Evolutionary conservation across 768 basidiomycete species (phyloP).

Genomic region (Psilocybe cyanescens): DNA sequence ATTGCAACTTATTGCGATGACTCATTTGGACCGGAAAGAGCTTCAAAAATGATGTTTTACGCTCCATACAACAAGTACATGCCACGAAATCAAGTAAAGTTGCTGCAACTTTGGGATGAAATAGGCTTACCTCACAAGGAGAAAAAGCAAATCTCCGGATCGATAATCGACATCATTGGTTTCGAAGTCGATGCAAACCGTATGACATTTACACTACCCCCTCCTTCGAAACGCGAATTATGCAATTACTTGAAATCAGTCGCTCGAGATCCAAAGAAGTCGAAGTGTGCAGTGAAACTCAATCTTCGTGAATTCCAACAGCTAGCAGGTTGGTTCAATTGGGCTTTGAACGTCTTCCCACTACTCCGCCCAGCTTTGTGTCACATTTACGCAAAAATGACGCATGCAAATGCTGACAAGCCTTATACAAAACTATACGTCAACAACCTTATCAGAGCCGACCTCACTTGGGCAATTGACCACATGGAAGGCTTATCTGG

Average conservation of each 20-base stretch:
- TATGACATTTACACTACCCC: slow-evolving; percentile 27
- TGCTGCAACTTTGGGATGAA: slow-evolving; percentile 43
- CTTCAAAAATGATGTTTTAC: slow-evolving; percentile 28
- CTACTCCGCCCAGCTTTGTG: slow-evolving; percentile 27
- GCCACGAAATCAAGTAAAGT: slow-evolving; percentile 33
- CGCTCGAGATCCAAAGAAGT: no score
- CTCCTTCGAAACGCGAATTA: no score
- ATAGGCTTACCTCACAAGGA: slow-evolving; percentile 41
- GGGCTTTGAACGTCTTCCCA: slow-evolving; percentile 37
- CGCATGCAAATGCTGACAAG: slow-evolving; percentile 23
- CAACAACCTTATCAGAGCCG: slow-evolving; percentile 23
- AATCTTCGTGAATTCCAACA: slow-evolving; percentile 10
- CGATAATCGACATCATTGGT: slow-evolving; percentile 37
- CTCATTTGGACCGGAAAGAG: slow-evolving; percentile 23
- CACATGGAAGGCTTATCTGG: neutral
- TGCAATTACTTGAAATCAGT: no score
- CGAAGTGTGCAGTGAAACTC: no score
- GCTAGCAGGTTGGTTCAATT: slow-evolving; percentile 33
- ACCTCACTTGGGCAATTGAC: slow-evolving; percentile 3
- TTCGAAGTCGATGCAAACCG: slow-evolving; percentile 37
- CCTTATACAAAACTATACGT: slow-evolving; percentile 23
- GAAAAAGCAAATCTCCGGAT: slow-evolving; percentile 39
- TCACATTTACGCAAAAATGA: slow-evolving; percentile 31
- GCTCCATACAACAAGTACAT: slow-evolving; percentile 23
- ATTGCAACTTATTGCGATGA: slow-evolving; percentile 38